These are phyloP conservation scores for Crithidia acanthocephali DNA, from an alignment of 208 protist species.

Conservation along the genomic window DNA sequence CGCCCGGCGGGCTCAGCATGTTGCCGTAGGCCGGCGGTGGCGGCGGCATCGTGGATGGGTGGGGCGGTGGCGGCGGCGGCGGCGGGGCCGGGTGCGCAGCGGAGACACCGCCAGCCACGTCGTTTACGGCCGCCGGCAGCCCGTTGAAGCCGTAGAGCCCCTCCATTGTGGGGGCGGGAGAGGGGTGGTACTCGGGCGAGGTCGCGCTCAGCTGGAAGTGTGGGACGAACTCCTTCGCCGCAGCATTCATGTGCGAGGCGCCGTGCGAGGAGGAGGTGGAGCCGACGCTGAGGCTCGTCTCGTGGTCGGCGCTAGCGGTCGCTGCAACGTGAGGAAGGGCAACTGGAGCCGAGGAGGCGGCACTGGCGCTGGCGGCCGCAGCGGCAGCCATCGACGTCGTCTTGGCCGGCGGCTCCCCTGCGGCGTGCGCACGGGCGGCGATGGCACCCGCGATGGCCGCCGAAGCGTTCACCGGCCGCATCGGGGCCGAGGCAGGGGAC, in stretches of 20 bases:
- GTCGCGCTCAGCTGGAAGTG: constrained; percentile 46
- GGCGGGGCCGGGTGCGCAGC: no score
- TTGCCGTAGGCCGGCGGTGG: constrained; percentile 39
- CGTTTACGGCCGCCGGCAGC: not conserved
- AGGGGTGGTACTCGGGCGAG: constrained; percentile 54
- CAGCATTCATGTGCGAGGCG: constrained; percentile 71
- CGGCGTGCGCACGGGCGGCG: constrained; percentile 18
- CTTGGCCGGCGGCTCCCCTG: constrained; percentile 5
- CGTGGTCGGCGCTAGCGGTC: not conserved
- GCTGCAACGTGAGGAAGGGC: not conserved
- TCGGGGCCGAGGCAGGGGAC: not conserved
- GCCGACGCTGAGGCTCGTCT: constrained; percentile 4
- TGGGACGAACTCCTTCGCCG: constrained; percentile 78
- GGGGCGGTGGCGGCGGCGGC: constrained; percentile 19
- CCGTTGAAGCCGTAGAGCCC: constrained; percentile 13
- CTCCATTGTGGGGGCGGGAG: constrained; percentile 25
- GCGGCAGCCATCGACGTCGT: no score
- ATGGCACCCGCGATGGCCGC: constrained; percentile 28
- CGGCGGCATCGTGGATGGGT: constrained; percentile 34
- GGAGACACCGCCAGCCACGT: not conserved
- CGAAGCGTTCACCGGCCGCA: constrained; percentile 15
- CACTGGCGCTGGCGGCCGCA: not conserved
- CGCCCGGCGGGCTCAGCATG: constrained; percentile 18
- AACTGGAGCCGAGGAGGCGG: constrained; percentile 1
- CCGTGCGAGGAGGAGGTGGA: constrained; percentile 23